phyloP scores from a whole-genome alignment of 1,139 yeast species.

The Nakaseomyces bracarensis region DNA sequence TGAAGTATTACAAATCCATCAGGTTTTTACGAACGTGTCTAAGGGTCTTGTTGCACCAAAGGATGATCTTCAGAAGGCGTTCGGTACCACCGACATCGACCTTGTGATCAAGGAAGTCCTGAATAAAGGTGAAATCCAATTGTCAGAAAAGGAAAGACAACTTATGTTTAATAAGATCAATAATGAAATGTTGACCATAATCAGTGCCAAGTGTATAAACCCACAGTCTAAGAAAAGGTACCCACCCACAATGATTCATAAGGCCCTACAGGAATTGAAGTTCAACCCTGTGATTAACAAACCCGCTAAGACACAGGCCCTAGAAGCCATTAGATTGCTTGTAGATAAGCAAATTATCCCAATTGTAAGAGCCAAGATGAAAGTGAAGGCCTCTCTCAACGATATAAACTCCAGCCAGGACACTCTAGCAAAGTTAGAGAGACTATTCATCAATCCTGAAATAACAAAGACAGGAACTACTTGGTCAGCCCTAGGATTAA shows the following conservation, averaged over 20 bases:
- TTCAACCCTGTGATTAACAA: conserved; percentile 74
- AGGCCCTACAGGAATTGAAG: conserved; percentile 71
- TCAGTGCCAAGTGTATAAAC: conserved; percentile 85
- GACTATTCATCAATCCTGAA: conserved; percentile 25
- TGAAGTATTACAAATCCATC: conserved; percentile 94
- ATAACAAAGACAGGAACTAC: conserved; percentile 44
- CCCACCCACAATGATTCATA: conserved; percentile 90
- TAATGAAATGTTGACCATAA: conserved; percentile 73
- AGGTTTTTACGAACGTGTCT: conserved; percentile 84
- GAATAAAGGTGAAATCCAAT: conserved; percentile 85
- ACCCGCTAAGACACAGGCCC: conserved; percentile 79
- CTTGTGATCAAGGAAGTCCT: conserved; percentile 70
- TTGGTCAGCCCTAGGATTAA: conserved; percentile 62
- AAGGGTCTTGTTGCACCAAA: conserved; percentile 91
- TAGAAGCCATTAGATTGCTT: conserved; percentile 79
- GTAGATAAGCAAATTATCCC: conserved; percentile 79
- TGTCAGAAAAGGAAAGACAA: conserved; percentile 86
- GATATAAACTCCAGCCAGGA: conserved; percentile 41
- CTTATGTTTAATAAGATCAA: conserved; percentile 67
- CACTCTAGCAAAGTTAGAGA: conserved; percentile 20
- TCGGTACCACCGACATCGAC: conserved; percentile 70
- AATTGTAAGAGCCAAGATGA: conserved; percentile 91
- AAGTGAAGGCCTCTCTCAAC: conserved; percentile 49
- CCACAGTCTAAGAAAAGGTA: conserved; percentile 85
- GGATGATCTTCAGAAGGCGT: conserved; percentile 67